A percentile compares a stretch with the other conserved stretches of the same genome.
Evolutionary conservation across 2,329 filamentous ascomycete species (phyloP).

Genomic region (Lachnellula suecica): DNA sequence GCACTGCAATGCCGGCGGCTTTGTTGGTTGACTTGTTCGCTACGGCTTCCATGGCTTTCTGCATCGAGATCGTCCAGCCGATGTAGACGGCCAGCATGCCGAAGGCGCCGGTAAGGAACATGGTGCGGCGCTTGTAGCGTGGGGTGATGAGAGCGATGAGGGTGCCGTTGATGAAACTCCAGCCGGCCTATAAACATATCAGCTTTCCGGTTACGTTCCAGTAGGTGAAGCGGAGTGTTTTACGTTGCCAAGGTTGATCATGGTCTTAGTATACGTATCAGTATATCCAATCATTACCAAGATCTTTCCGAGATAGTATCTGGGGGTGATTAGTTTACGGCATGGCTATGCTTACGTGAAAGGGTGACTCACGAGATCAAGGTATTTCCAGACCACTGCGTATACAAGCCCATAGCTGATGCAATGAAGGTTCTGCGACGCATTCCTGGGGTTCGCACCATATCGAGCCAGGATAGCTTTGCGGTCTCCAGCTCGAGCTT

Average conservation of each 20-base stretch:
- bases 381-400: slow-evolving; percentile 51
- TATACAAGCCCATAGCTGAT: slow-evolving; percentile 50
- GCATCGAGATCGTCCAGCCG: slow-evolving; percentile 51
- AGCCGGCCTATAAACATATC: too few relatives aligned
- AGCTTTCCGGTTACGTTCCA: too few relatives aligned
- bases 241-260: slow-evolving; percentile 45
- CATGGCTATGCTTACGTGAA: too few relatives aligned
- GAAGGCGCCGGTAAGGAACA: slow-evolving; percentile 55
- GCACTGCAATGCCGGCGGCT: slow-evolving; percentile 29
- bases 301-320: slow-evolving; percentile 45
- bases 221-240: too few relatives aligned
- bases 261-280: slow-evolving; percentile 41
- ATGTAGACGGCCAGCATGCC: slow-evolving; percentile 53
- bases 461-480: slow-evolving; percentile 51
- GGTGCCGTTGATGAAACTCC: slow-evolving; percentile 44
- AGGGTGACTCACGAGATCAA: slow-evolving; percentile 42
- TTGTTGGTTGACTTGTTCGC: slow-evolving; percentile 27
- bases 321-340: neutral
- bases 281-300: slow-evolving; percentile 47
- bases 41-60: slow-evolving; percentile 37
- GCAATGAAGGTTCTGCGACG: slow-evolving; percentile 48
- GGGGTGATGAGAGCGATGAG: slow-evolving; percentile 41
- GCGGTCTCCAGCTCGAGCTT: slow-evolving; percentile 53
- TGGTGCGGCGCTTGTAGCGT: slow-evolving; percentile 45
- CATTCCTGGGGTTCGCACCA: slow-evolving; percentile 50